Conservation (phyloP, 2,329 filamentous ascomycete genomes). For the Exophiala oligosperma region DNA sequence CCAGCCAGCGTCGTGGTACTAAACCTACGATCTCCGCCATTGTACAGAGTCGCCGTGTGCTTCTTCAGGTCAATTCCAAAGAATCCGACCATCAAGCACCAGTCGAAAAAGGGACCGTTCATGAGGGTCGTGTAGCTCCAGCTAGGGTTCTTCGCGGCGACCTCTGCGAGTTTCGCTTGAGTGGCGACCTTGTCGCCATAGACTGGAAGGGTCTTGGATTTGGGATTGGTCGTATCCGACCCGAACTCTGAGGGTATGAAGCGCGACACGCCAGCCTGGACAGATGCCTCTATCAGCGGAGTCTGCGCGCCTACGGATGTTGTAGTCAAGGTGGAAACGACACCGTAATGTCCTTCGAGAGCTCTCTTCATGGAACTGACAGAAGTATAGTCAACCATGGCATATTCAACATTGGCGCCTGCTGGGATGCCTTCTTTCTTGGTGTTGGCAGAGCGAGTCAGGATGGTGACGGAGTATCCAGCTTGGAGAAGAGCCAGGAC, state of each 20-base stretch:
- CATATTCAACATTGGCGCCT: conserved; percentile 2
- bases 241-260: conserved; percentile 40
- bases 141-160: conserved; percentile 11
- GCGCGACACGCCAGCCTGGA: conserved; percentile 41
- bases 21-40: conserved; percentile 52
- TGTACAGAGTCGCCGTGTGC: conserved; percentile 45
- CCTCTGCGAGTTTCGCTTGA: conserved; percentile 29
- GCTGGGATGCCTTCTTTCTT: conserved; percentile 4
- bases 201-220: conserved; percentile 1
- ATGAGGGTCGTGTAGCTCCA: conserved; percentile 34
- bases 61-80: conserved; percentile 42
- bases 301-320: conserved; percentile 26
- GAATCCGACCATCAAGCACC: conserved; percentile 39
- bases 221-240: conserved; percentile 4
- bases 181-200: conserved; percentile 32
- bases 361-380: conserved; percentile 10
- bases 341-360: conserved; percentile 7
- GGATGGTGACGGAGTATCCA: conserved; percentile 6
- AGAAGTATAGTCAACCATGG: conserved; percentile 4
- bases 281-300: conserved; percentile 40
- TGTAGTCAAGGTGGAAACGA: conserved; percentile 9
- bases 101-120: conserved; percentile 37
- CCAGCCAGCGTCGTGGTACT: conserved; percentile 49
- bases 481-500: conserved; percentile 3
- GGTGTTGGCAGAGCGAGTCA: conserved; percentile 3